A percentile compares a stretch with the other conserved stretches of the same genome.
Evolutionary conservation across 2,329 filamentous ascomycete species (phyloP).

Genomic region (Hysterium pulicare): DNA sequence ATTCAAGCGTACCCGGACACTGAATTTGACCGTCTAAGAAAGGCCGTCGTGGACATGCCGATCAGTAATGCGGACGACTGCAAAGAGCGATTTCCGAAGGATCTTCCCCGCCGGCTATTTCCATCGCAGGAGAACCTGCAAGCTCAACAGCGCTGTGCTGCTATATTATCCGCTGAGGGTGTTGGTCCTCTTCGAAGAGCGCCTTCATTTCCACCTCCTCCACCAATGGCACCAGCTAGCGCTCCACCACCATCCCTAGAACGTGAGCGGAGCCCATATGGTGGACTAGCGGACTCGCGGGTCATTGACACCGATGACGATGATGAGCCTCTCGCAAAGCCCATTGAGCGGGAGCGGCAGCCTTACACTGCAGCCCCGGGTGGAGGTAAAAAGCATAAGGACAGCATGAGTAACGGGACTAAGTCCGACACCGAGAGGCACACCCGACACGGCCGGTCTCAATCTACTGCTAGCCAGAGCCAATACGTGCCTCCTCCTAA

Average conservation of each 20-base stretch:
- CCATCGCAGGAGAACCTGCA: slow-evolving; percentile 58
- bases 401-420: slow-evolving; percentile 22
- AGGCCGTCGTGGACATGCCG: slow-evolving; percentile 66
- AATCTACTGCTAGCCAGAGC: slow-evolving; percentile 30
- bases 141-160: slow-evolving; percentile 58
- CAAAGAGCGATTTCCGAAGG: slow-evolving; percentile 73
- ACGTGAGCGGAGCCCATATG: slow-evolving; percentile 35
- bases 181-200: slow-evolving; percentile 33
- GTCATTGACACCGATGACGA: slow-evolving; percentile 36
- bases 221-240: slow-evolving; percentile 18
- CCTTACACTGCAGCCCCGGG: slow-evolving; percentile 61
- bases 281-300: slow-evolving; percentile 20
- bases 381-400: slow-evolving; percentile 54
- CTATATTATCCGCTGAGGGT: slow-evolving; percentile 54
- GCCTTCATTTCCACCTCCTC: slow-evolving; percentile 33
- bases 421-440: slow-evolving; percentile 21
- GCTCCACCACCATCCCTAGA: slow-evolving; percentile 23
- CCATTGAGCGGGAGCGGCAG: slow-evolving; percentile 64
- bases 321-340: slow-evolving; percentile 41
- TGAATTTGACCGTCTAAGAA: slow-evolving; percentile 68
- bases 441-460: slow-evolving; percentile 26
- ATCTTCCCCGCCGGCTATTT: slow-evolving; percentile 70
- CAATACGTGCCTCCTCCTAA: slow-evolving; percentile 24
- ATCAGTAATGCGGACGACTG: slow-evolving; percentile 63
- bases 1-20: slow-evolving; percentile 73